Evolutionary conservation across 2,329 filamentous ascomycete genomes (phyloP).

Genomic region (Fusarium algeriense): DNA sequence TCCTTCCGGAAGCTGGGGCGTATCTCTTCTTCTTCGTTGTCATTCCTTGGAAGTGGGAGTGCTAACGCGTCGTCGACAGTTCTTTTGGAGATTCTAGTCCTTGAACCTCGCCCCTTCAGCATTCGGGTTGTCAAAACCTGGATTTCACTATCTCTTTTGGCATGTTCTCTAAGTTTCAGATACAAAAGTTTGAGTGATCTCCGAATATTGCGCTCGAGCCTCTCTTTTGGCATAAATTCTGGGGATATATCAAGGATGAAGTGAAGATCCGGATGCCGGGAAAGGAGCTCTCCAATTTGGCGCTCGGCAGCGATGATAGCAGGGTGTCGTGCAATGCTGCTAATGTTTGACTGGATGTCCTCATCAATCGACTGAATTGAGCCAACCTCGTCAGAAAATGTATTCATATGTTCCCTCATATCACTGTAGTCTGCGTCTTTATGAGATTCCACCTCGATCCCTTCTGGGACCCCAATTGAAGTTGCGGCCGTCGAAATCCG

Average conservation of each 20-base stretch:
- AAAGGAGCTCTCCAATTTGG: not conserved
- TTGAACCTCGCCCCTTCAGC: not conserved
- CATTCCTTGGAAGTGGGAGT: not conserved
- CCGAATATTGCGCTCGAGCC: slow-evolving; percentile 4
- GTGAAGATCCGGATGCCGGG: not conserved
- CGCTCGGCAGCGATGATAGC: slow-evolving; percentile 3
- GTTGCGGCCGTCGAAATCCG: not conserved
- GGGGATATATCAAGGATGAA: slow-evolving; percentile 3
- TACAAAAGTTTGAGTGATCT: slow-evolving; percentile 11
- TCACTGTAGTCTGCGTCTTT: not conserved
- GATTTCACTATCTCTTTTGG: not conserved
- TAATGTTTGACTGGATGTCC: slow-evolving; percentile 1
- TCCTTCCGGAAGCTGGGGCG: not conserved
- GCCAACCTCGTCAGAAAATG: not conserved
- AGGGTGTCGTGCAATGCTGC: not conserved
- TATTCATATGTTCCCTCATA: not conserved
- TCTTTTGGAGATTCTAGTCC: slow-evolving; percentile 10
- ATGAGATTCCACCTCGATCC: not conserved
- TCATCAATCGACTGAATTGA: slow-evolving; percentile 4
- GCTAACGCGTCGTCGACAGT: not conserved
- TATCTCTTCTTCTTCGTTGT: not conserved
- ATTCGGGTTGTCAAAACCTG: slow-evolving; percentile 3
- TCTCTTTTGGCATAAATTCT: not conserved
- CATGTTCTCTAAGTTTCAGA: not conserved
- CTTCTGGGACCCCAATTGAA: not conserved